Percentiles rank a stretch among this genome's conserved stretches.
Conservation (phyloP, 2,329 filamentous ascomycete genomes). For the Beauveria sp. region DNA sequence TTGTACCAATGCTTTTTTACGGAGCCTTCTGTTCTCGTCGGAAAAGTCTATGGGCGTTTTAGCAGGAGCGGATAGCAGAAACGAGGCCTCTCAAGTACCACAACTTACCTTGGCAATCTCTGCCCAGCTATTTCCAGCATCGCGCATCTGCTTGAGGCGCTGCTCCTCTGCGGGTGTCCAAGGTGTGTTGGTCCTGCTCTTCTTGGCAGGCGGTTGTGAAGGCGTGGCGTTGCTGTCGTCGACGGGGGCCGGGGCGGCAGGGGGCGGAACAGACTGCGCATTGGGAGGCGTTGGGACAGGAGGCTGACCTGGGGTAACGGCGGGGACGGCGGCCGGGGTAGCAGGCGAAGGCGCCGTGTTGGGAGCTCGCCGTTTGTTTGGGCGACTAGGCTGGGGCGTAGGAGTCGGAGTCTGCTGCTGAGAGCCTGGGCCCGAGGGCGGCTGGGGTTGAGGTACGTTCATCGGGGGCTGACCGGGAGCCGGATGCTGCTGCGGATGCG, state of each 20-base stretch:
- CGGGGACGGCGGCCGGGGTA: slow-evolving; percentile 23
- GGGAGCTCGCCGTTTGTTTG: slow-evolving; percentile 36
- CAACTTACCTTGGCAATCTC: slow-evolving; percentile 93
- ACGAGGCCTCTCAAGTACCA: too few species aligned
- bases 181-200: slow-evolving; percentile 95
- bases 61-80: not conserved
- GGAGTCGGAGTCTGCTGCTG: slow-evolving; percentile 32
- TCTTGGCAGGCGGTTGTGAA: slow-evolving; percentile 62
- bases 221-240: slow-evolving; percentile 25
- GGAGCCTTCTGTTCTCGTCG: slow-evolving; percentile 86
- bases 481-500: slow-evolving; percentile 28
- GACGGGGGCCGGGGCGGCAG: slow-evolving; percentile 14
- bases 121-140: slow-evolving; percentile 89
- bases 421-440: slow-evolving; percentile 27
- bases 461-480: slow-evolving; percentile 34
- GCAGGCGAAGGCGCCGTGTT: slow-evolving; percentile 31
- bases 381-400: slow-evolving; percentile 30
- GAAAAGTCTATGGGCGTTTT: slow-evolving; percentile 63
- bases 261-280: slow-evolving; percentile 19
- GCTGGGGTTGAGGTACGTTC: slow-evolving; percentile 29
- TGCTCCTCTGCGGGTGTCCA: slow-evolving; percentile 96
- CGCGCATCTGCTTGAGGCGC: slow-evolving; percentile 86
- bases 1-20: slow-evolving; percentile 99
- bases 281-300: slow-evolving; percentile 23
- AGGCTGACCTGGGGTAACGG: slow-evolving; percentile 26